Evolutionary conservation across 2,329 filamentous ascomycete species (phyloP), one percentile per base, ranked within the genome.

Genomic region (Trichoderma guizhouense): DNA sequence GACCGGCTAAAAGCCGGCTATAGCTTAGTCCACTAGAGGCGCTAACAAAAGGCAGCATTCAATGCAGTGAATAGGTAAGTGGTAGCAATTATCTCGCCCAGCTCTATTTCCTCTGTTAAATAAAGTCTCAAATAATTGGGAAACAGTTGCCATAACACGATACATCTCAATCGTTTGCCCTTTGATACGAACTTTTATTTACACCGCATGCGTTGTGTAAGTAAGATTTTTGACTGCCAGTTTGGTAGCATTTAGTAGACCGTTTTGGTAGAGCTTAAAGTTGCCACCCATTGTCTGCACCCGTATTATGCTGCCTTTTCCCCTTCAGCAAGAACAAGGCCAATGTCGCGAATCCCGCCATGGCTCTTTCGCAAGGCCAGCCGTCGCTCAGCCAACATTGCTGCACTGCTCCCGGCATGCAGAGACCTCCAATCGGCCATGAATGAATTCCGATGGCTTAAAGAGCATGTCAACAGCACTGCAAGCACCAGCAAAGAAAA

Each of bases 391-490:
- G 84, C 86, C 1, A 81, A 90, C 64, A 84, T 92, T 6, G 84
- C 88, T 8, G 79, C 84, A 2, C 86, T 95, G 5, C 86, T 95
- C 1, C 88, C 86, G 15, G 86, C 86, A 9, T 92, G 91, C 75
- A 86, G 90, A 72, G 86, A 89, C 76, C 78, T 94, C 3, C 78
- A 80, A n/a, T 89, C 90, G 4, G 90, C 92, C 7, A 83, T 84
- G 69, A 90, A 89, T 77, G 92, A 95, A 83, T 83, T 94, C 66
- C 87, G 91, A 77, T 95, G 92, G 93, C 87, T 95, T 67, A 84
- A 83, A 65, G 86, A 91, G 74, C 88, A 93, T 77, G 85, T 86
- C 74, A 80, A 84, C 43, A 76, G 75, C 71, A 78, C 75, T 15
- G 72, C 66, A 15, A 63, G 34, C 47, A 64, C 69, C 63, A 34